phyloP scores from a whole-genome alignment of 305 asterid genomes.

The Fraxinus latifolia region DNA sequence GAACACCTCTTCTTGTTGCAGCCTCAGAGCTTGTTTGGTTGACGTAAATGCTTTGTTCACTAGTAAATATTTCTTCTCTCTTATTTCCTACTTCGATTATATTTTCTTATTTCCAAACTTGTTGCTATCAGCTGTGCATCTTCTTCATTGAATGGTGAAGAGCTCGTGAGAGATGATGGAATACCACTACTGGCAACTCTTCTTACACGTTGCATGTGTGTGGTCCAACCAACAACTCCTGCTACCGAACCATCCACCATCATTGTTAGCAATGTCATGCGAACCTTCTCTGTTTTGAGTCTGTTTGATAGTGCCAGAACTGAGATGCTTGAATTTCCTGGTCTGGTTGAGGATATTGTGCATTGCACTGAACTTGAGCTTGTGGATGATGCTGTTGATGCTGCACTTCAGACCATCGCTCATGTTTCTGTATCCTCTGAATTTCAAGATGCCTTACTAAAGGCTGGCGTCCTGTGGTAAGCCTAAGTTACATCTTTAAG shows the following conservation, averaged over 20 bases:
- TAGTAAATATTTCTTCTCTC: conserved; percentile 5
- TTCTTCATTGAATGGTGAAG: conserved; percentile 95
- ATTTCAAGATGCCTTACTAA: conserved; percentile 75
- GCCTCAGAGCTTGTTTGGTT: conserved; percentile 99
- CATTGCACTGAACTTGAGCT: conserved; percentile 95
- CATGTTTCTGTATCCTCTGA: conserved; percentile 74
- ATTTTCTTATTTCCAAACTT: conserved; percentile 13
- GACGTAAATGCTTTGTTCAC: conserved; percentile 52
- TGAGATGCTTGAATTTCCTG: conserved; percentile 77
- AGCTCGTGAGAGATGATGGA: conserved; percentile 97
- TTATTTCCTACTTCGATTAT: conserved; percentile 4
- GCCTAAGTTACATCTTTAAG: conserved; percentile 23
- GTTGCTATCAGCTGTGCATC: conserved; percentile 69
- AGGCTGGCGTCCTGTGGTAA: conserved; percentile 93
- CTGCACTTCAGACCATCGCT: conserved; percentile 87
- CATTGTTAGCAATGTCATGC: conserved; percentile 83
- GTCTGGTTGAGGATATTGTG: conserved; percentile 86
- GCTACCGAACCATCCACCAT: conserved; percentile 75
- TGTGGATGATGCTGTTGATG: conserved; percentile 77
- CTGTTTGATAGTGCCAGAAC: conserved; percentile 87
- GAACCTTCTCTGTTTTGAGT: conserved; percentile 80
- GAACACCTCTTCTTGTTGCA: conserved; percentile 85
- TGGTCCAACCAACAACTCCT: conserved; percentile 87
- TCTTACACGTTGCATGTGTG: conserved; percentile 95
- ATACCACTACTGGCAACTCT: conserved; percentile 86